These are phyloP conservation scores for Gymnopilus dilepis DNA, from an alignment of 768 basidiomycete species.

Conservation along the genomic window DNA sequence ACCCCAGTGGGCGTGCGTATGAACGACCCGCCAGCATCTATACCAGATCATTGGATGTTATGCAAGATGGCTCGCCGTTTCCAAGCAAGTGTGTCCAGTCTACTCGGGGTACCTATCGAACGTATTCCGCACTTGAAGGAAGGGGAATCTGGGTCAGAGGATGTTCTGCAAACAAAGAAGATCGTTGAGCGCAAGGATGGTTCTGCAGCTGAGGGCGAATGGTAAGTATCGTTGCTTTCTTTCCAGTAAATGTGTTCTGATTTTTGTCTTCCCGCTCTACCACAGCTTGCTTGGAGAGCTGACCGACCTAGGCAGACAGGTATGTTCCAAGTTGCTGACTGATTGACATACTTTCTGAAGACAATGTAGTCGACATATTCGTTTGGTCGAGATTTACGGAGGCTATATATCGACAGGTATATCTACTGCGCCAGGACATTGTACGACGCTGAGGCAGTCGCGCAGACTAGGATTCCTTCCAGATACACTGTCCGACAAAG, in stretches of 20 bases:
- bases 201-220: constrained; percentile 57
- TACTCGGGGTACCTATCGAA: constrained; percentile 8
- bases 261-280: neutral
- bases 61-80: constrained; percentile 62
- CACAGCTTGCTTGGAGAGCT: constrained; percentile 72
- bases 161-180: constrained; percentile 43
- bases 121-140: constrained; percentile 3
- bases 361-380: constrained; percentile 62
- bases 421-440: neutral
- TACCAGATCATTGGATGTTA: constrained; percentile 73
- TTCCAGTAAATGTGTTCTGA: neutral
- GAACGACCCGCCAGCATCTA: constrained; percentile 61
- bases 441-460: neutral
- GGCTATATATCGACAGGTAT: constrained; percentile 71
- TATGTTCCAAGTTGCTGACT: constrained; percentile 31
- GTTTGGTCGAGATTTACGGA: constrained; percentile 62
- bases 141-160: constrained; percentile 22
- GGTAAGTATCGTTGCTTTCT: constrained; percentile 46
- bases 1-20: constrained; percentile 77
- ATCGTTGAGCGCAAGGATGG: constrained; percentile 67
- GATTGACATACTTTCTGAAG: neutral
- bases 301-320: constrained; percentile 73
- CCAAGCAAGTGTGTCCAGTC: constrained; percentile 45
- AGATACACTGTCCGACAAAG: constrained; percentile 46
- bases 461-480: constrained; percentile 71